Conservation (phyloP, 2,329 filamentous ascomycete genomes). For the Orbilia ellipsospora region DNA sequence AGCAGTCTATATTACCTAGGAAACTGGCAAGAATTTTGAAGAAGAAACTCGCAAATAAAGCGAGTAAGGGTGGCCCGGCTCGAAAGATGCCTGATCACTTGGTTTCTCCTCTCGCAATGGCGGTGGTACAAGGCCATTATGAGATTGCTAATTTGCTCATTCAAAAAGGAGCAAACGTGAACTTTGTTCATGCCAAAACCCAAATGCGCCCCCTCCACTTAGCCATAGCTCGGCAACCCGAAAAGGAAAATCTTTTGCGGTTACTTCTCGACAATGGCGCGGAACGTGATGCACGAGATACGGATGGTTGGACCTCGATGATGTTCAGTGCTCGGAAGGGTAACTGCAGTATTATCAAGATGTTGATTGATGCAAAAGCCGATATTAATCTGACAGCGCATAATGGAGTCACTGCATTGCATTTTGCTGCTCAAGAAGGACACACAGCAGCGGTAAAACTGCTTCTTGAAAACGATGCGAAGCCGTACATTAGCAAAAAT, state of each 20-base stretch:
- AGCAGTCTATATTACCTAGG: no score
- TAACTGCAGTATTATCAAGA: constrained; percentile 23
- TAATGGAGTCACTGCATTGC: constrained; percentile 19
- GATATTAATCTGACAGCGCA: neutral
- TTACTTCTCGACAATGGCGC: constrained; percentile 2
- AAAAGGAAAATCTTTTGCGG: constrained; percentile 6
- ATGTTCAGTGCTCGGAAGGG: constrained; percentile 16
- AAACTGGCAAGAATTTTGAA: no score
- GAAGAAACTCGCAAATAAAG: no score
- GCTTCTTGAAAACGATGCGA: no score
- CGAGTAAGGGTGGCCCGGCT: no score
- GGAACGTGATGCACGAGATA: neutral
- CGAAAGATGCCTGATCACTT: no score
- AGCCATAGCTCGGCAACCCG: neutral
- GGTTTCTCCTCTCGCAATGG: neutral
- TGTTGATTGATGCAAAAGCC: constrained; percentile 1
- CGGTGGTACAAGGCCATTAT: neutral
- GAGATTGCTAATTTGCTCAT: constrained; percentile 20
- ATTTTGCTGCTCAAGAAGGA: constrained; percentile 1
- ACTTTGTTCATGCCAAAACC: neutral
- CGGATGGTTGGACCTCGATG: constrained; percentile 19
- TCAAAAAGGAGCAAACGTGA: constrained; percentile 1
- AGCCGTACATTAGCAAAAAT: no score
- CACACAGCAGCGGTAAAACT: no score
- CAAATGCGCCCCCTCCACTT: constrained; percentile 2